Evolutionary conservation across 257 asterid genomes (phyloP).

Genomic region (Gentiana straminea): DNA sequence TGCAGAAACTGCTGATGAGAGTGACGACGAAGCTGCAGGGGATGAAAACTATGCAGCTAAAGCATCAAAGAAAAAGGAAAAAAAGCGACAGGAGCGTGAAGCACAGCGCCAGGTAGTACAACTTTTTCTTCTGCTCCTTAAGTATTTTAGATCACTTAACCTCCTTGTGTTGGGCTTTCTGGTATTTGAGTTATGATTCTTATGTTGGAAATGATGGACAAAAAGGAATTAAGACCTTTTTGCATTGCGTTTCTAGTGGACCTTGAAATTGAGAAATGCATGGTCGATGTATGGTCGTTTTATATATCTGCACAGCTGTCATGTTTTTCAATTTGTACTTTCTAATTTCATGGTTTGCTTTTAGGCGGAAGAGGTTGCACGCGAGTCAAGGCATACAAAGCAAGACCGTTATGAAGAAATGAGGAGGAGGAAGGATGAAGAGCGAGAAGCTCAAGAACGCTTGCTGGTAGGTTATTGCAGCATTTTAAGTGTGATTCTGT

Average conservation of each 20-base stretch:
- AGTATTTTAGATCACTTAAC: too few species aligned
- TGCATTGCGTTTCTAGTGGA: too few species aligned
- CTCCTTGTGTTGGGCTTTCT: background rate
- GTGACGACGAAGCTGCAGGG: constrained; percentile 72
- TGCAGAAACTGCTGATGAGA: constrained; percentile 54
- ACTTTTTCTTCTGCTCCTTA: background rate
- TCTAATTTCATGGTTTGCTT: constrained; percentile 13
- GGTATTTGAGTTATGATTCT: background rate
- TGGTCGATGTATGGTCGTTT: too few species aligned
- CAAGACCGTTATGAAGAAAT: constrained; percentile 85
- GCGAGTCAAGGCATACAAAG: constrained; percentile 67
- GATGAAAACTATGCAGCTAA: constrained; percentile 52
- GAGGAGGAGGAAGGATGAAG: constrained; percentile 95
- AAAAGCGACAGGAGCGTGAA: constrained; percentile 85
- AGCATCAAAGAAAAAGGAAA: constrained; percentile 70
- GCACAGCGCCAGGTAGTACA: constrained; percentile 71
- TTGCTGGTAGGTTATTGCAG: constrained; percentile 50
- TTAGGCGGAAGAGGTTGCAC: constrained; percentile 76
- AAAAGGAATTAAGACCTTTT: background rate
- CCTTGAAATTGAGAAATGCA: too few species aligned
- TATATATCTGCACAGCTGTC: background rate
- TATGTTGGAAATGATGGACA: background rate
- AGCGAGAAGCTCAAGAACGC: constrained; percentile 88
- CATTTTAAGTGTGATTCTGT: background rate
- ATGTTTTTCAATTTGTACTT: background rate